Base-by-base conservation (phyloP, 352 stramenopile species). In the Pythium sukuiense region DNA sequence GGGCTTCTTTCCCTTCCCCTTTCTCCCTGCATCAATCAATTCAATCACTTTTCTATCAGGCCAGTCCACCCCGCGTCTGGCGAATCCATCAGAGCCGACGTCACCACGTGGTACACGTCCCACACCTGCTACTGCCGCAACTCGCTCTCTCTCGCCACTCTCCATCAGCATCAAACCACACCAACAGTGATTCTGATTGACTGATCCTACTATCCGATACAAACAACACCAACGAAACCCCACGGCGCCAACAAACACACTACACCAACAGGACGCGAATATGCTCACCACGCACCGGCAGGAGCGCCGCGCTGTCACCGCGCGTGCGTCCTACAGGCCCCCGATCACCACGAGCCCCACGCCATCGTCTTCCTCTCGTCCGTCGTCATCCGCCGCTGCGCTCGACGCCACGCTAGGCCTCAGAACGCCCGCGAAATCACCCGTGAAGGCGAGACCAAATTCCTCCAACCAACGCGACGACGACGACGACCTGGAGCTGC, bases 401-500 rank as follows among this genome's bases (percentile, higher is more conserved):
- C 45, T 52, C 7, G 45, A 52, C 45, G 45, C 45, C n/a, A 52
- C 45, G 45, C 45, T 52, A 4, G 45, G 45, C 45, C 45, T 52
- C n/a, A n/a, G 45, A 3, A 52, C 45, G 45, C 45, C 45, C 45
- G 45, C n/a, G 45, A 52, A 52, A 52, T 52, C 45, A 13, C 45
- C 45, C 45, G 45, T 14, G 24, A 27, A 27, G 16, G 14, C 41
- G 12, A 49, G 41, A 5, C 13, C 13, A 53, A 39, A 30, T 32
- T 33, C 9, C 13, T 57, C 11, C 24, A 26, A 33, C 33, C 41
- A 65, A 24, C 24, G 55, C n/a, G 50, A 32, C 33, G 63, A 63
- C 54, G 61, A 70, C 55, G 63, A 70, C 39, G 63, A 70, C 49
- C 52, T 70, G 30, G 63, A 70, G 39, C 63, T 70, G 12, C 63